phyloP scores from a whole-genome alignment of 2,329 filamentous ascomycete species.

The Neobulgaria alba region DNA sequence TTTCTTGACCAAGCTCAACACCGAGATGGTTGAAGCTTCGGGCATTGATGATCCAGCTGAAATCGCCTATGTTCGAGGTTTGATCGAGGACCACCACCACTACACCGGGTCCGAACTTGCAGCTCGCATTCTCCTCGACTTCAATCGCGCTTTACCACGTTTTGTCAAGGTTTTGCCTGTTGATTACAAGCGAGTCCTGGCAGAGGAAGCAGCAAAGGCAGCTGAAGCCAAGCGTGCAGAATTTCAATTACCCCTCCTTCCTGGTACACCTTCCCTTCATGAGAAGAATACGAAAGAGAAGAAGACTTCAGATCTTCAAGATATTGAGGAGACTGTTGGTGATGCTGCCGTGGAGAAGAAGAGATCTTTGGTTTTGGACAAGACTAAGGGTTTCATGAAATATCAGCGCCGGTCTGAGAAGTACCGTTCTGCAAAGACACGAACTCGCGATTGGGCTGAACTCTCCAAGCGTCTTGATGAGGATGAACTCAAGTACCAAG shows the following conservation, averaged over 20 bases:
- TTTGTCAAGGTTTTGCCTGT: constrained; percentile 91
- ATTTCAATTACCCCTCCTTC: constrained; percentile 70
- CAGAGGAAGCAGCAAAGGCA: constrained; percentile 77
- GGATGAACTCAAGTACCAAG: constrained; percentile 94
- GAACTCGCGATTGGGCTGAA: constrained; percentile 90
- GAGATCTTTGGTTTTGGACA: constrained; percentile 86
- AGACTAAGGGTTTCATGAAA: constrained; percentile 96
- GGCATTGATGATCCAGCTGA: constrained; percentile 77
- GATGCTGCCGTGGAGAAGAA: constrained; percentile 84
- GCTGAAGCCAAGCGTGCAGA: constrained; percentile 77
- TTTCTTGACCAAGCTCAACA: constrained; percentile 89
- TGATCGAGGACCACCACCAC: constrained; percentile 95
- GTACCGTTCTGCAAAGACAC: constrained; percentile 75
- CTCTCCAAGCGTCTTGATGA: constrained; percentile 80
- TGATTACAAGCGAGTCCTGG: constrained; percentile 90
- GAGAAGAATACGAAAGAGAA: constrained; percentile 57
- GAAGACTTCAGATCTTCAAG: constrained; percentile 53
- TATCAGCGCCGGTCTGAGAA: constrained; percentile 90
- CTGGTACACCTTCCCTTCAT: constrained; percentile 49
- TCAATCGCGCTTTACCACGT: constrained; percentile 79
- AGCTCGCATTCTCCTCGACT: constrained; percentile 88
- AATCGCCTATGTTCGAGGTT: constrained; percentile 79
- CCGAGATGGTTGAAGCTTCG: constrained; percentile 92
- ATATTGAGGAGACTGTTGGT: constrained; percentile 86
- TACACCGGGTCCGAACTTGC: constrained; percentile 95